Evolutionary conservation across 129 eudicot genomes (phyloP), one percentile per base, ranked within the genome.

Genomic region (Cynara cardunculus): DNA sequence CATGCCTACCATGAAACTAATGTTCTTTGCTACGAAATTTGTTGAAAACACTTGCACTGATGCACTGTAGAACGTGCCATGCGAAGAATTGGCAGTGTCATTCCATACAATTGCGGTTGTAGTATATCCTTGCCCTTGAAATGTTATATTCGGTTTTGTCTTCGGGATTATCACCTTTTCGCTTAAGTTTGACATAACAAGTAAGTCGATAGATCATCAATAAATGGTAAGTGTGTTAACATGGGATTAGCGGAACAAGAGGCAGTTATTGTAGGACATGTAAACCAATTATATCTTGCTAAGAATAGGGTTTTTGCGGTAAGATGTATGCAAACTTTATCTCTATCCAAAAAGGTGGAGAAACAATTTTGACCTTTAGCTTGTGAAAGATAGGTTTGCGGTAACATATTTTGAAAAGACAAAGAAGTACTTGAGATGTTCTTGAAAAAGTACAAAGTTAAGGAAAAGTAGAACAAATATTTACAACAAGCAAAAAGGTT

Each of bases 91-190:
- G 28, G 98, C 98, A 2, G 97, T 94, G 84, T 92, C 98, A 70
- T 94, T 94, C 97, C 97, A 94, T 24, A 88, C 90, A 3, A 94
- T 89, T 0, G 98, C 91, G 0, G 98, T 94, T 44, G 97, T 84
- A 7, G 92, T 85, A 77, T 83, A 90, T 30, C 98, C 98, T 88
- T 94, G 98, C 75, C 98, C 98, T 89, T 94, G 98, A 73, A 94
- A 90, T n/a, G 97, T 94, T 62, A 94, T 87, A 73, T 94, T 94
- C 5, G 94, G 90, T 76, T 92, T 94, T 71, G 83, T 87, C 77
- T 49, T 92, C n/a, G 94, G 94, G 12, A 94, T 78, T 53, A 80
- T 85, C 9, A 94, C 96, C 72, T 94, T 94, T 78, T 91, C 98
- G 81, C 98, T 94, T 32, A 25, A 67, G 19, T 41, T 74, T 59